Conservation (phyloP, 768 basidiomycete genomes). For the Rhodotorula sphaerocarpa region DNA sequence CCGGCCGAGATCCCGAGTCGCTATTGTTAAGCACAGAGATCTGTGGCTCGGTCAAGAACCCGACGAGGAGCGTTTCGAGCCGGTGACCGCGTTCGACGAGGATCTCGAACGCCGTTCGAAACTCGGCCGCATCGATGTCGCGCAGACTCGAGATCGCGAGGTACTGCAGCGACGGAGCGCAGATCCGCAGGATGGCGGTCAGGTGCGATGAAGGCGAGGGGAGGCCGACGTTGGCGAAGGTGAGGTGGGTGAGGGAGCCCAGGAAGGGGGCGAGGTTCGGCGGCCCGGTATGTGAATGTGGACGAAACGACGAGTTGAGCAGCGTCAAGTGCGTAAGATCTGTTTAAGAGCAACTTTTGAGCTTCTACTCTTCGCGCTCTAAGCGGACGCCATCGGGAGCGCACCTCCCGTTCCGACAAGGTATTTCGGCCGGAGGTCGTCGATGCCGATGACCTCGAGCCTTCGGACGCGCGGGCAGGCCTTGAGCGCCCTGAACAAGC, state of each 20-base stretch:
- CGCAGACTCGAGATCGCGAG: conserved; percentile 23
- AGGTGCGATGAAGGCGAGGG: conserved; percentile 25
- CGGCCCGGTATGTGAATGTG: conserved; percentile 16
- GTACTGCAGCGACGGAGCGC: conserved; percentile 1
- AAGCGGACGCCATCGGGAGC: too few species aligned
- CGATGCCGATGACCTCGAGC: conserved; percentile 16
- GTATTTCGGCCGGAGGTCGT: conserved; percentile 26
- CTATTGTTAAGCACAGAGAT: background rate
- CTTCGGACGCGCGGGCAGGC: background rate
- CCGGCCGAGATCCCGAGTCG: background rate
- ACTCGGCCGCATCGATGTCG: conserved; percentile 13
- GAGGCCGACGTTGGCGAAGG: conserved; percentile 30
- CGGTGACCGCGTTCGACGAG: background rate
- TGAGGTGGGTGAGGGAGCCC: conserved; percentile 8
- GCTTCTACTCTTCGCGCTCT: too few species aligned
- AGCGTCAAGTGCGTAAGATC: conserved; percentile 9
- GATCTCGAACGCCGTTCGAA: background rate
- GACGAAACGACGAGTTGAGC: conserved; percentile 22
- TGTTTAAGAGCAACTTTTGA: conserved; percentile 3
- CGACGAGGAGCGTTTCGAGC: conserved; percentile 9
- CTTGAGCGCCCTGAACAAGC: conserved; percentile 2
- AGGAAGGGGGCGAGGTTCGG: conserved; percentile 15
- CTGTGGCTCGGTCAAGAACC: conserved; percentile 23
- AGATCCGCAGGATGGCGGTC: background rate
- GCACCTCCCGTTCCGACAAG: conserved; percentile 2